These are phyloP conservation scores for Pseudogymnoascus sp. DNA, from an alignment of 2,329 filamentous ascomycete species.

Conservation along the genomic window DNA sequence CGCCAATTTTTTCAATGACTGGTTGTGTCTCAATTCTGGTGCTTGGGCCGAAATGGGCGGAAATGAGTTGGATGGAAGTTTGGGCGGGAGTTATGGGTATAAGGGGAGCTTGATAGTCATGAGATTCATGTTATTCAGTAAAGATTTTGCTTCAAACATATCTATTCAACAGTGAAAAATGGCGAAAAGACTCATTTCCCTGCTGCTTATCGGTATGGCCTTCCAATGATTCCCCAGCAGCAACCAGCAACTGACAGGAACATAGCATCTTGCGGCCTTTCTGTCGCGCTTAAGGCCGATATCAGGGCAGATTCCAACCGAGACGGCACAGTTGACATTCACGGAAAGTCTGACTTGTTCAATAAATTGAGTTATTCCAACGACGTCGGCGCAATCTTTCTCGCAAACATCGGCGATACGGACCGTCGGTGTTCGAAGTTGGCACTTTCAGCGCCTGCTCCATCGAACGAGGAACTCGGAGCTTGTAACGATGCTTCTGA, in stretches of 20 bases:
- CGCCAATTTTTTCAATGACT: not conserved
- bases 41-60: not conserved
- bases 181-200: not conserved
- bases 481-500: conserved; percentile 33
- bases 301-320: conserved; percentile 34
- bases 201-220: conserved; percentile 3
- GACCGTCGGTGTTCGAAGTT: conserved; percentile 25
- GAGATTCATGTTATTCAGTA: not conserved
- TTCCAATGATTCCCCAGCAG: not conserved
- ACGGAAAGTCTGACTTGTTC: conserved; percentile 16
- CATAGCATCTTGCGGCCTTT: not conserved
- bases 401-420: conserved; percentile 33
- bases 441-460: conserved; percentile 5
- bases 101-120: not conserved
- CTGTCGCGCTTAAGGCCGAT: conserved; percentile 14
- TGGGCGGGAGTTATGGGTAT: not conserved
- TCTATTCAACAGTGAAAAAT: not conserved
- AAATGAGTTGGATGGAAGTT: not conserved
- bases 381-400: conserved; percentile 29
- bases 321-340: conserved; percentile 29
- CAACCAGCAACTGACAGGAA: not conserved
- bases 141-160: not conserved
- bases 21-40: not conserved
- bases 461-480: conserved; percentile 25
- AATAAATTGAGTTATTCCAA: conserved; percentile 25